Percentiles rank a stretch among this genome's conserved stretches.
phyloP scores from a whole-genome alignment of 345 rosid genomes.

The Trapa bicornis region DNA sequence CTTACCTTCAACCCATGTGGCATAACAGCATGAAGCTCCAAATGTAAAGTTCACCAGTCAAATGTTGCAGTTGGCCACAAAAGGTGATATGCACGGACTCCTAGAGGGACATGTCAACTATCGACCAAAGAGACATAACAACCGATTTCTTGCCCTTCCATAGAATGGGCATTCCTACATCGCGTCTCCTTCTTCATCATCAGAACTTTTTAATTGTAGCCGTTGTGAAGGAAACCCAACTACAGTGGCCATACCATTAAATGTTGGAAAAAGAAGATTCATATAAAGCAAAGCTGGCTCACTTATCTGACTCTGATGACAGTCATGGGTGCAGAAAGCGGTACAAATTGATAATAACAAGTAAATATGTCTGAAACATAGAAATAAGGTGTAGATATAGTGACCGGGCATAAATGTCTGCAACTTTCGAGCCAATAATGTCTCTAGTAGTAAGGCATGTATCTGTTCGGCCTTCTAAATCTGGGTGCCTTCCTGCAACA shows the following conservation, averaged over 20 bases:
- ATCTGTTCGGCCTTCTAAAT: conserved; percentile 77
- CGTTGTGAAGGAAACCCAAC: no score
- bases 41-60: no score
- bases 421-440: background rate
- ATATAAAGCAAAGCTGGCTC: background rate
- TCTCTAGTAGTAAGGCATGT: conserved; percentile 76
- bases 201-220: no score
- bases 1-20: background rate
- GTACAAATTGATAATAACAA: background rate
- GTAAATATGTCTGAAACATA: background rate
- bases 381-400: background rate
- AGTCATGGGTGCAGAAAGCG: background rate
- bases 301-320: background rate
- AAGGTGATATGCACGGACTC: no score
- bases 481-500: conserved; percentile 75
- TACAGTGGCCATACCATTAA: no score
- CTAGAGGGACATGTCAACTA: no score
- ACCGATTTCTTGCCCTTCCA: no score
- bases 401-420: background rate
- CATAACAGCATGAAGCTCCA: no score
- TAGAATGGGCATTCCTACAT: no score
- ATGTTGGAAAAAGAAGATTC: background rate
- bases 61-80: no score
- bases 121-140: no score
- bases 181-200: no score